phyloP scores from a whole-genome alignment of 257 asterid species.

The Ophiorrhiza pumila region DNA sequence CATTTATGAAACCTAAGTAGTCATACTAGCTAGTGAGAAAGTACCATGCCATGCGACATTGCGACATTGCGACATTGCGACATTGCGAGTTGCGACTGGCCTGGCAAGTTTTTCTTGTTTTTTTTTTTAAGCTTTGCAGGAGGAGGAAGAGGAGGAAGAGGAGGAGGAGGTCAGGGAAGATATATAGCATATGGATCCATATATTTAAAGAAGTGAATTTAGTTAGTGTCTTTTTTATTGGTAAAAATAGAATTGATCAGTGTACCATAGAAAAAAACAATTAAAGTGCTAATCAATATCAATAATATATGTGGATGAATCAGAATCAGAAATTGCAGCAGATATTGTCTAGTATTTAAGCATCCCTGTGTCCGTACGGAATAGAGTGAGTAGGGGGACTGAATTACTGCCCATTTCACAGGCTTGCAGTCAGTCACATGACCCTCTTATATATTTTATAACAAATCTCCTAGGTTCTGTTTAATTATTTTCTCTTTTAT shows the following conservation, averaged over 20 bases:
- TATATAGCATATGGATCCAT: too few relatives aligned
- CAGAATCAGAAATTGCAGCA: constrained; percentile 19
- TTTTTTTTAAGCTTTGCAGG: too few relatives aligned
- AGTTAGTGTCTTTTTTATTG: neutral
- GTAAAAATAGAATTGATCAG: neutral
- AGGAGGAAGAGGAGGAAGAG: too few relatives aligned
- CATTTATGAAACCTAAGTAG: neutral
- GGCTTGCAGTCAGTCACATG: constrained; percentile 7
- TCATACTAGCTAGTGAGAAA: too few relatives aligned
- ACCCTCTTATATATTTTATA: neutral
- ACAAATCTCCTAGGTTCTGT: neutral
- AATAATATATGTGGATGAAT: neutral
- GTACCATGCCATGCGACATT: too few relatives aligned
- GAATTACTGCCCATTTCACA: neutral
- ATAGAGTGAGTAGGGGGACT: neutral
- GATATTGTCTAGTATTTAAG: constrained; percentile 3
- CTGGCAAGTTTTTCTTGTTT: neutral
- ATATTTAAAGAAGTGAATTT: constrained; percentile 5
- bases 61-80: too few relatives aligned
- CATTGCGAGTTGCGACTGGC: too few relatives aligned
- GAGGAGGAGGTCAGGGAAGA: too few relatives aligned
- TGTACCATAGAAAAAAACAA: neutral
- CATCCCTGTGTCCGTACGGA: constrained; percentile 4
- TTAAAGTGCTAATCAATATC: neutral
- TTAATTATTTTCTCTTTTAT: too few relatives aligned